These are phyloP conservation scores for Zygosaccharomyces bailii DNA, from an alignment of 805 yeast genomes.

Conservation along the genomic window DNA sequence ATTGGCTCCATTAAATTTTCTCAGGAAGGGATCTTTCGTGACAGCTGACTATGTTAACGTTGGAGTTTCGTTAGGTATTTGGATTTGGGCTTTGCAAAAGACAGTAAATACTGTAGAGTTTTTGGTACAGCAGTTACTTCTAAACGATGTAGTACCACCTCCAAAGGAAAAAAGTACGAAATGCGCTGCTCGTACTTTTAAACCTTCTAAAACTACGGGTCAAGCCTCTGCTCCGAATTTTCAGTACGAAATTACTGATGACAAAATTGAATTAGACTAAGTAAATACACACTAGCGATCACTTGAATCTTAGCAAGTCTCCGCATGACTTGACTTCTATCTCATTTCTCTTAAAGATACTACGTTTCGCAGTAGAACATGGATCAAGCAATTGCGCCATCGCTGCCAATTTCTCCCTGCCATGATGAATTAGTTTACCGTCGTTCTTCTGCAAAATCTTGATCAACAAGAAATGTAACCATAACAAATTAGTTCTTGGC, in stretches of 20 bases:
- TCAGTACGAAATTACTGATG: constrained; percentile 12
- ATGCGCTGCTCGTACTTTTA: neutral
- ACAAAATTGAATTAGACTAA: constrained; percentile 15
- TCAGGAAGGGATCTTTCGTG: constrained; percentile 8
- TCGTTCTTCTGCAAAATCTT: constrained; percentile 40
- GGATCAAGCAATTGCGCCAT: constrained; percentile 18
- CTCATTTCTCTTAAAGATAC: constrained; percentile 21
- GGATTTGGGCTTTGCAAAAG: constrained; percentile 35
- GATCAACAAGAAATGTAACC: constrained; percentile 62
- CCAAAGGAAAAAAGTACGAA: neutral
- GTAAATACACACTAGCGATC: constrained; percentile 4
- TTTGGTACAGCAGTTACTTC: constrained; percentile 23
- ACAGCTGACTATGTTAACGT: constrained; percentile 11
- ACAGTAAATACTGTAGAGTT: constrained; percentile 31
- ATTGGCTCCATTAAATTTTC: constrained; percentile 27
- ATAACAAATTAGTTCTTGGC: constrained; percentile 51
- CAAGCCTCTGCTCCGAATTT: neutral
- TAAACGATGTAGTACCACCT: constrained; percentile 18
- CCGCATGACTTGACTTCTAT: constrained; percentile 22
- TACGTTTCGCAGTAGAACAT: constrained; percentile 12
- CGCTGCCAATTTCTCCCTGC: constrained; percentile 23
- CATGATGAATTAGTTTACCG: constrained; percentile 13
- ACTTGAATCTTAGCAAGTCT: constrained; percentile 25
- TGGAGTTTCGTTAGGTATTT: constrained; percentile 36
- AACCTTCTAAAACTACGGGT: neutral